Conservation (phyloP, 495 filamentous ascomycete species). For the Endocarpon pusillum region DNA sequence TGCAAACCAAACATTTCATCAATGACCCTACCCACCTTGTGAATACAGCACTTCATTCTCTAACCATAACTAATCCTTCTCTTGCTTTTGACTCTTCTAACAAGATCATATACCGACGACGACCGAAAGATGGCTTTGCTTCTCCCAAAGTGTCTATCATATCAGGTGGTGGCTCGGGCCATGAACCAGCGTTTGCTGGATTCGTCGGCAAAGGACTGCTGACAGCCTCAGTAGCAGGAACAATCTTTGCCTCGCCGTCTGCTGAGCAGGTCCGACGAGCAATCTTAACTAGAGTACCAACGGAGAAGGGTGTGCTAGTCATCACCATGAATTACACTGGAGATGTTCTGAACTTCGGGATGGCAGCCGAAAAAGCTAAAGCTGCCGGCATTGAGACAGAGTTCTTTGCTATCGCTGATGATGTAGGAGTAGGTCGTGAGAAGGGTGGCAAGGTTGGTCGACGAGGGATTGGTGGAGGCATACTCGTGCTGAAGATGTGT, state of each 20-base stretch:
- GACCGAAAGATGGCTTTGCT: conserved; percentile 21
- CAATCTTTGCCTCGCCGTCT: conserved; percentile 79
- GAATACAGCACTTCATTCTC: conserved; percentile 53
- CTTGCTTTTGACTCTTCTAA: conserved; percentile 61
- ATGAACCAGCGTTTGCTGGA: conserved; percentile 78
- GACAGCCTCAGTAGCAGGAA: conserved; percentile 71
- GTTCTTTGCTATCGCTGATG: conserved; percentile 91
- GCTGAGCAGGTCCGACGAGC: conserved; percentile 74
- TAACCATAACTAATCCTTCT: conserved; percentile 73
- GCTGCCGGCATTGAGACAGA: conserved; percentile 66
- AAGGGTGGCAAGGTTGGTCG: conserved; percentile 82
- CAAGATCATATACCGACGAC: conserved; percentile 75
- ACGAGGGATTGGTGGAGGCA: conserved; percentile 80
- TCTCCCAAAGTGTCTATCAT: conserved; percentile 58
- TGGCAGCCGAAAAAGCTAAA: conserved; percentile 83
- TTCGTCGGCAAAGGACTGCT: conserved; percentile 61
- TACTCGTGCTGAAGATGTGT: conserved; percentile 74
- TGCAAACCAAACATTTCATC: conserved; percentile 70
- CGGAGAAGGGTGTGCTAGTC: conserved; percentile 54
- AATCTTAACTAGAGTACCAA: conserved; percentile 53
- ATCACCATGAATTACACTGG: conserved; percentile 51
- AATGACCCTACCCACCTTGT: conserved; percentile 71
- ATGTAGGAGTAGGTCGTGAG: conserved; percentile 74
- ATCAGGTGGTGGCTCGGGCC: conserved; percentile 80
- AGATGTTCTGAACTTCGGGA: conserved; percentile 88